Percentiles rank a stretch among this genome's conserved stretches.
Evolutionary conservation across 306 rosid species (phyloP).

Genomic region (Datisca glomerata): DNA sequence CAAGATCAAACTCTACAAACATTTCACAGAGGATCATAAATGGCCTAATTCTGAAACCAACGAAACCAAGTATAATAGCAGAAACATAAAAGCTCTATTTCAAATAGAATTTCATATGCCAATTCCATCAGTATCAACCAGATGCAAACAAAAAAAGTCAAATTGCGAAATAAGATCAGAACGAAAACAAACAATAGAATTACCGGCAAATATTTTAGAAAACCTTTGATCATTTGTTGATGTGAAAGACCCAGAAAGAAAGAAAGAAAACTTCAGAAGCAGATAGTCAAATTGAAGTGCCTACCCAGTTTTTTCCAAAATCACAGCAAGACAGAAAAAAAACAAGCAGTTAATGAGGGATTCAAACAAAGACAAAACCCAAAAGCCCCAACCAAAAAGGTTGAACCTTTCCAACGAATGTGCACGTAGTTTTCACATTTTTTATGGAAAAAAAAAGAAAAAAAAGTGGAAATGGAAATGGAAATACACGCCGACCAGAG

Average conservation of each 20-base stretch:
- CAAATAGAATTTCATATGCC: too few relatives aligned
- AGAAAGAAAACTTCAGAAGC: constrained; percentile 14
- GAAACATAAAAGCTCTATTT: constrained; percentile 11
- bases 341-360: constrained; percentile 13
- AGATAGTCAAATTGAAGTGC: constrained; percentile 19
- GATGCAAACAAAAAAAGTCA: not conserved
- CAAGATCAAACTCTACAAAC: too few relatives aligned
- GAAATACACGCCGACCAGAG: constrained; percentile 34
- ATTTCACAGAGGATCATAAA: too few relatives aligned
- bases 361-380: constrained; percentile 13
- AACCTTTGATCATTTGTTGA: too few relatives aligned
- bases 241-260: constrained; percentile 7
- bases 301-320: constrained; percentile 14
- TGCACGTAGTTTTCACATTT: constrained; percentile 29
- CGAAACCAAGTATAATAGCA: too few relatives aligned
- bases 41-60: too few relatives aligned
- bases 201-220: constrained; percentile 1
- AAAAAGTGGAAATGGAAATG: constrained; percentile 13
- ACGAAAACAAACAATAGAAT: constrained; percentile 1
- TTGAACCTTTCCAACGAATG: constrained; percentile 45
- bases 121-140: too few relatives aligned
- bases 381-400: constrained; percentile 45
- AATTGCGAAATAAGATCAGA: too few relatives aligned
- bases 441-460: constrained; percentile 8
- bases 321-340: constrained; percentile 6